Base-by-base conservation (phyloP, 176 grass and related monocot genomes). In the Paspalum notatum region DNA sequence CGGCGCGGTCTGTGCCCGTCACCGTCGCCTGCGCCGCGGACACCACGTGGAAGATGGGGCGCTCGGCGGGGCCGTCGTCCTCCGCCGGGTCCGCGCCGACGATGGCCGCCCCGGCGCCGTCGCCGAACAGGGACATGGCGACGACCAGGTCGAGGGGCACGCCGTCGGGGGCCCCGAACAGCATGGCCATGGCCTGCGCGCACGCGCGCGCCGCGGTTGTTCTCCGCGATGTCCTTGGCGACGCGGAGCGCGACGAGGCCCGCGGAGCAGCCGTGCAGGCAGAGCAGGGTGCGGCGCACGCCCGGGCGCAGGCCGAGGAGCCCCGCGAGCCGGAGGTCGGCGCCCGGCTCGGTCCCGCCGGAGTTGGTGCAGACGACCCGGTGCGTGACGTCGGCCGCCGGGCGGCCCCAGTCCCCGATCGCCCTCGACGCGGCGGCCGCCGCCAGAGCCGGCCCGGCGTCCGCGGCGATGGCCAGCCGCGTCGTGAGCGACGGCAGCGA, bases 151-250 rank as follows among this genome's bases (percentile, higher is more conserved):
- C 84, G 5, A 69, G 12, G 42, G 65, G 62, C 12, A 41, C 50
- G 25, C 7, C n/a, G 15, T 45, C 62, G 2, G 89, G 82, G 3
- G 71, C 66, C 6, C 62, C 41, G 54, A 91, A 85, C 17, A 71
- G 62, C 10, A 67, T 42, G 41, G 50, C 0, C 10, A 53, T 60
- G 64, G 77, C 61, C 58, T 91, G 81, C 0, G 83, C 67, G 17
- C 83, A 91, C 76, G 32, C 89, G 81, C 7, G 85, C 71, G 42
- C 81, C 81, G 21, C 27, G 68, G 57, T 88, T 91, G 55, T 91
- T 91, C 81, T 91, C 89, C 1, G 89, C 85, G 5, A 91, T 15
- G 57, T 91, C 89, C 81, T 85, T 91, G 15, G 89, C 81, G 5
- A 87, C 2, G 45, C 89, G 76, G 47, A 91, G 54, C 21, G 76